phyloP scores from a whole-genome alignment of 108 stramenopile genomes.

The Parietichytrium sp. region DNA sequence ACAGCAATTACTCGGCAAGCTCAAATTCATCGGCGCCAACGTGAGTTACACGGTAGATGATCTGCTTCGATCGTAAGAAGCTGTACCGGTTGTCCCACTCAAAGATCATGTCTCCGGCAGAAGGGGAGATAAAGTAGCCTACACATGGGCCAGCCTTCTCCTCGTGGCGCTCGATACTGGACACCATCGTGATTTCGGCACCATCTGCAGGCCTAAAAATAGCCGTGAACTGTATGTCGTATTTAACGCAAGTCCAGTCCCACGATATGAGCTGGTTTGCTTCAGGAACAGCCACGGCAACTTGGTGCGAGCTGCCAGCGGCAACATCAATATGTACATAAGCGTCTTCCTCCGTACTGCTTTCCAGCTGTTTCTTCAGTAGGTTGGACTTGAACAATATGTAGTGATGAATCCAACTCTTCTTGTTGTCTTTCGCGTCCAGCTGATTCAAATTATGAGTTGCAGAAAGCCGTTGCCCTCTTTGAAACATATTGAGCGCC shows the following conservation, averaged over 20 bases:
- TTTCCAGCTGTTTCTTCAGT: background rate
- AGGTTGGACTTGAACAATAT: slow-evolving; percentile 33
- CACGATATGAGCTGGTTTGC: slow-evolving; percentile 22
- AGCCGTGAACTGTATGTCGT: slow-evolving; percentile 7
- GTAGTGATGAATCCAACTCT: slow-evolving; percentile 31
- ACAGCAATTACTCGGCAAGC: background rate
- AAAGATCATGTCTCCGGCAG: background rate
- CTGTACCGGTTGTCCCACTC: slow-evolving; percentile 36
- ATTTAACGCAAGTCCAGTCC: slow-evolving; percentile 13
- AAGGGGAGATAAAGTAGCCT: background rate
- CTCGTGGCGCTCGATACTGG: slow-evolving; percentile 10
- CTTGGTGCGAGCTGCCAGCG: background rate
- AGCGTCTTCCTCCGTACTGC: background rate
- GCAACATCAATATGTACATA: background rate
- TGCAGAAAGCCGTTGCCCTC: slow-evolving; percentile 16
- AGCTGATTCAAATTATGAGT: background rate
- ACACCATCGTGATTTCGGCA: background rate
- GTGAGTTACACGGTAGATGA: background rate
- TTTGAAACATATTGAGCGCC: slow-evolving; percentile 30
- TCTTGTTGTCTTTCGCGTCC: background rate
- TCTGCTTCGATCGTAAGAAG: slow-evolving; percentile 7
- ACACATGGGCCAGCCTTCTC: background rate
- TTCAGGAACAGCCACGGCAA: background rate
- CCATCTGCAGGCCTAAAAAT: background rate
- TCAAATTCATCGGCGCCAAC: background rate